Base-by-base conservation (phyloP, 306 rosid species). In the Citrullus colocynthis region DNA sequence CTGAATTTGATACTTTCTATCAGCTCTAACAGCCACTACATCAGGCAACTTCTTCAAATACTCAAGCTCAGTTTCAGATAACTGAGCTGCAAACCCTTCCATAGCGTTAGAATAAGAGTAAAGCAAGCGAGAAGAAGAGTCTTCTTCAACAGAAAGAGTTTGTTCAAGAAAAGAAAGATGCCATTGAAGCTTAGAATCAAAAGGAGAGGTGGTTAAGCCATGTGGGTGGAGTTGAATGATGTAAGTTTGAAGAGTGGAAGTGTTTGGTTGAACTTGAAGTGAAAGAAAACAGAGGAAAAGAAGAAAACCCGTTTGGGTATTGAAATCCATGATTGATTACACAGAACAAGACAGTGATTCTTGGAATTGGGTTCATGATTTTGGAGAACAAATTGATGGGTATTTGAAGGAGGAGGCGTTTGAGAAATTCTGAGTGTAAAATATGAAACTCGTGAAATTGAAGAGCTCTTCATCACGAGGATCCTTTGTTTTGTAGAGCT, bases 401-500 rank as follows among this genome's bases (percentile, higher is more conserved):
- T 93, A 91, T 93, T 91, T 93, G 93, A 93, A 15, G 17, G 56
- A 51, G 56, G 56, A 51, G 18, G 56, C 6, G 18, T 51, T 51
- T 51, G n/a, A 12, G 61, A 44, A 78, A 75, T 59, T 66, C 52
- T 84, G 66, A 81, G 83, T 67, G 64, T 64, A 83, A 87, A 88
- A 85, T 89, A 88, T 37, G 90, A 89, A 86, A 88, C 98, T 88
- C 95, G 98, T 93, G 97, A 91, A 86, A 84, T 77, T 41, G 56
- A 86, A 86, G 98, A 90, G 98, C 98, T 93, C 97, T 87, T 74
- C 89, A 84, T 93, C 98, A 93, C 97, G 96, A 85, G 98, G 90
- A 86, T 90, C 90, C 66, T 83, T 88, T 90, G 91, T 84, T 84
- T 87, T 75, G n/a, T 78, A 55, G 84, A 81, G 52, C n/a, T 16